These are phyloP conservation scores for Cyclotella sp. DNA, from an alignment of 108 stramenopile genomes.

Conservation along the genomic window DNA sequence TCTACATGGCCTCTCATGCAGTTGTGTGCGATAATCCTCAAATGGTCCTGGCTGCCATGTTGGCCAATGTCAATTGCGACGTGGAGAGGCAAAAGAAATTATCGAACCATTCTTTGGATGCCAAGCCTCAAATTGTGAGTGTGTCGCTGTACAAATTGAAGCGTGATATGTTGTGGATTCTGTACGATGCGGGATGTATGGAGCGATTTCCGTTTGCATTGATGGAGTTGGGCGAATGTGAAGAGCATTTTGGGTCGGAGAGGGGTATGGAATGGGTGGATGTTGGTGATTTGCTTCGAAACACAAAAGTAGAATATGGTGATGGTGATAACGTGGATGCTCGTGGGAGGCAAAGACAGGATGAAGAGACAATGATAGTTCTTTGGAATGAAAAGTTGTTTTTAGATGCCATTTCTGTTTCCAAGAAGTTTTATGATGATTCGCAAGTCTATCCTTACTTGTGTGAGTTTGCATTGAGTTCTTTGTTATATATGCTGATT, in stretches of 20 bases:
- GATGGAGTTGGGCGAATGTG: slow-evolving; percentile 72
- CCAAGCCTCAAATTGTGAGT: slow-evolving; percentile 44
- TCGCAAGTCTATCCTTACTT: slow-evolving; percentile 62
- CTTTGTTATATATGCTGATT: background rate
- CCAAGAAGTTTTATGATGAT: slow-evolving; percentile 40
- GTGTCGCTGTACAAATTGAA: slow-evolving; percentile 55
- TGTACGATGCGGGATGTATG: slow-evolving; percentile 55
- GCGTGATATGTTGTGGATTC: slow-evolving; percentile 66
- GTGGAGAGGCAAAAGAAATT: slow-evolving; percentile 41
- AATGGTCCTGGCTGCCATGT: slow-evolving; percentile 60
- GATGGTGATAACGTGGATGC: background rate
- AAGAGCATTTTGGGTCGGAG: slow-evolving; percentile 54
- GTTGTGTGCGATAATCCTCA: slow-evolving; percentile 50
- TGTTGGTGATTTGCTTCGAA: slow-evolving; percentile 20
- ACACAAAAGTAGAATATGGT: background rate
- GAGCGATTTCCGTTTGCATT: slow-evolving; percentile 60
- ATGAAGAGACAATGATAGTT: background rate
- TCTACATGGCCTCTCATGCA: slow-evolving; percentile 68
- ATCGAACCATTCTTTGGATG: slow-evolving; percentile 2
- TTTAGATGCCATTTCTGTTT: slow-evolving; percentile 53
- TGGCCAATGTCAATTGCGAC: slow-evolving; percentile 69
- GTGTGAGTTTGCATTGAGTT: slow-evolving; percentile 11
- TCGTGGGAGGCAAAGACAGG: background rate
- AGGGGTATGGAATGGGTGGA: slow-evolving; percentile 57
- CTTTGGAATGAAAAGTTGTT: slow-evolving; percentile 59